Base-by-base conservation (phyloP, 345 rosid genomes). In the Cardamine chenopodiifolia region DNA sequence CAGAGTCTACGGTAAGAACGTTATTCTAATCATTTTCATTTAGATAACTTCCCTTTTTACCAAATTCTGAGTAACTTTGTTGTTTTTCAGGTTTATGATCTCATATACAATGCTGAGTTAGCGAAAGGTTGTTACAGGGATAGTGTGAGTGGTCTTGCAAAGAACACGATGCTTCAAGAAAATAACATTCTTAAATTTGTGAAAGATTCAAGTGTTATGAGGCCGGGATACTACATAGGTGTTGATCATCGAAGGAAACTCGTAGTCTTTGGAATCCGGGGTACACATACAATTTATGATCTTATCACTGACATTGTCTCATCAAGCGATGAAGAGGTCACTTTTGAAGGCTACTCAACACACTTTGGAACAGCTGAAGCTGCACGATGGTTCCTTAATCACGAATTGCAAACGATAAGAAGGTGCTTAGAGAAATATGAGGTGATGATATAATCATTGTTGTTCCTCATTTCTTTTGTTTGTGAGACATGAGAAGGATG, bases 291-390 rank as follows among this genome's bases (percentile, higher is more conserved):
- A 0, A 93, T 90, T 6, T 90, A 88, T 52, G 99, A 95, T 78
- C 86, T 92, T 29, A 88, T 92, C 50, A 92, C 99, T 1, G 90
- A 89, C 66, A 90, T 90, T 74, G 89, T 90, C 70, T 82, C 97
- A 66, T 85, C 97, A n/a, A 85, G 94, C 66, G 83, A 86, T 65
- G 91, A 82, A 78, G 96, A 89, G 65, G 88, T 95, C 69, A 85
- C 91, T 23, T 89, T 86, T 81, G 99, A 95, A 79, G 96, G 97
- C 62, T 95, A 82, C 76, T 90, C 96, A 29, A 88, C 97, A 40
- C 99, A 95, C 81, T 92, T 92, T 83, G 99, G 98, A 80, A 90
- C 90, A 4, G 87, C 97, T 72, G 98, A 95, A 84, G 92, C 98
- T 74, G 94, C 99, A 40, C 81, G 94, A 18, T 95, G 99, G 99